These are phyloP conservation scores for Juglanconis oblonga DNA, from an alignment of 2,329 filamentous ascomycete species.

Conservation along the genomic window DNA sequence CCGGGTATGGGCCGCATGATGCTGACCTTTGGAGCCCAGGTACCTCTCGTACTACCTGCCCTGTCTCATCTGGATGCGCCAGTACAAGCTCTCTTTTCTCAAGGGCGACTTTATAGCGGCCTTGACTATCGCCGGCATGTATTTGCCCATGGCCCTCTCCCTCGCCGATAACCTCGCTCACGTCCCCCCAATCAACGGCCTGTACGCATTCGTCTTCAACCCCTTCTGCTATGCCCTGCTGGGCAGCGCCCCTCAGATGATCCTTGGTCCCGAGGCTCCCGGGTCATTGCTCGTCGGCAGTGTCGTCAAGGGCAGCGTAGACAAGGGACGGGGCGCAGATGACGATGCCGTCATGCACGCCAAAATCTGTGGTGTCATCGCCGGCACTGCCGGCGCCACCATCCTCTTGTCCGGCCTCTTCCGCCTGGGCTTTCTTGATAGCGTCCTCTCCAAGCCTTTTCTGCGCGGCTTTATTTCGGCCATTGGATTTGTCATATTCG, in stretches of 20 bases:
- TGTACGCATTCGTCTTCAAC: conserved; percentile 92
- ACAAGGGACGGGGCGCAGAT: conserved; percentile 61
- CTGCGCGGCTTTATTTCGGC: conserved; percentile 94
- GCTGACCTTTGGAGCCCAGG: conserved; percentile 41
- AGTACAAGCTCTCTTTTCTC: conserved; percentile 80
- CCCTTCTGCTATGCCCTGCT: conserved; percentile 88
- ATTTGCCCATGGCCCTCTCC: conserved; percentile 94
- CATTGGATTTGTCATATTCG: conserved; percentile 92
- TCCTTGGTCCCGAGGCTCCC: conserved; percentile 91
- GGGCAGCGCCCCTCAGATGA: conserved; percentile 88
- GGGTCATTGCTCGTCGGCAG: conserved; percentile 87
- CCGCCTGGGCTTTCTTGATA: conserved; percentile 88
- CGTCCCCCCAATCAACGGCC: conserved; percentile 86
- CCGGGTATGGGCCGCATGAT: neutral
- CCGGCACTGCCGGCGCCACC: conserved; percentile 81
- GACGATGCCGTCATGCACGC: conserved; percentile 69
- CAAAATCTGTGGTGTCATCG: conserved; percentile 81
- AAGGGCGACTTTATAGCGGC: conserved; percentile 85
- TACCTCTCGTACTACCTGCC: conserved; percentile 94
- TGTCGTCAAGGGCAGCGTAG: conserved; percentile 76
- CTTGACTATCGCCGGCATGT: conserved; percentile 96
- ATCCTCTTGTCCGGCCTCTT: conserved; percentile 85
- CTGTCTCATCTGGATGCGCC: conserved; percentile 82
- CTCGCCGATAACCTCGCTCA: conserved; percentile 90
- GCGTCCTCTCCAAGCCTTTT: conserved; percentile 89